Evolutionary conservation across 768 basidiomycete species (phyloP).

Genomic region (Panellus pusillus): DNA sequence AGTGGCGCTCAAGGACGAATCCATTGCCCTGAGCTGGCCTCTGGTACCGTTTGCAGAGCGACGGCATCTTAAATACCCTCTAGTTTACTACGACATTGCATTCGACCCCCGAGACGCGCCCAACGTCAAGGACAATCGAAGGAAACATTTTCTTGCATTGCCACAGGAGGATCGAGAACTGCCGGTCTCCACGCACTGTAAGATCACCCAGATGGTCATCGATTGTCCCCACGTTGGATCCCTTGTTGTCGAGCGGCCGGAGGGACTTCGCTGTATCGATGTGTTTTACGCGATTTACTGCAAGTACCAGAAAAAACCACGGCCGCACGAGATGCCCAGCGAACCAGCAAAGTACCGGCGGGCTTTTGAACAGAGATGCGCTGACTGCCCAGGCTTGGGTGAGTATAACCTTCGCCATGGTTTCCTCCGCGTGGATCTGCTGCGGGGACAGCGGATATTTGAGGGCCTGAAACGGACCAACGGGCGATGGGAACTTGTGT

Average conservation of each 20-base stretch:
- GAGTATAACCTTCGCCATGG: slow-evolving; percentile 44
- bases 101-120: slow-evolving; percentile 16
- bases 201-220: slow-evolving; percentile 51
- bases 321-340: slow-evolving; percentile 23
- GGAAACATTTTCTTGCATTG: slow-evolving; percentile 24
- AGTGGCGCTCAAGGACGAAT: slow-evolving; percentile 20
- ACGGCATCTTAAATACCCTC: slow-evolving; percentile 13
- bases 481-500: slow-evolving; percentile 18
- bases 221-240: slow-evolving; percentile 38
- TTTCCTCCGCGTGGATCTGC: slow-evolving; percentile 55
- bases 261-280: slow-evolving; percentile 54
- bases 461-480: slow-evolving; percentile 45
- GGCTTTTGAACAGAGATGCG: slow-evolving; percentile 49
- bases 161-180: slow-evolving; percentile 41
- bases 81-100: slow-evolving; percentile 19
- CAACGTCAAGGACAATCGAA: slow-evolving; percentile 19
- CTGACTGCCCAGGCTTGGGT: slow-evolving; percentile 40
- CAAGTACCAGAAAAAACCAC: slow-evolving; percentile 41
- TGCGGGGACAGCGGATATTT: slow-evolving; percentile 54
- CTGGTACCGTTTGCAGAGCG: slow-evolving; percentile 13
- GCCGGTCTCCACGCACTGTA: slow-evolving; percentile 42
- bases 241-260: slow-evolving; percentile 41
- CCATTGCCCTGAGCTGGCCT: slow-evolving; percentile 19
- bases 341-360: slow-evolving; percentile 33
- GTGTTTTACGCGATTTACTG: slow-evolving; percentile 60